These are phyloP conservation scores for Fusarium verrucosum DNA, from an alignment of 2,329 filamentous ascomycete species.

Conservation along the genomic window DNA sequence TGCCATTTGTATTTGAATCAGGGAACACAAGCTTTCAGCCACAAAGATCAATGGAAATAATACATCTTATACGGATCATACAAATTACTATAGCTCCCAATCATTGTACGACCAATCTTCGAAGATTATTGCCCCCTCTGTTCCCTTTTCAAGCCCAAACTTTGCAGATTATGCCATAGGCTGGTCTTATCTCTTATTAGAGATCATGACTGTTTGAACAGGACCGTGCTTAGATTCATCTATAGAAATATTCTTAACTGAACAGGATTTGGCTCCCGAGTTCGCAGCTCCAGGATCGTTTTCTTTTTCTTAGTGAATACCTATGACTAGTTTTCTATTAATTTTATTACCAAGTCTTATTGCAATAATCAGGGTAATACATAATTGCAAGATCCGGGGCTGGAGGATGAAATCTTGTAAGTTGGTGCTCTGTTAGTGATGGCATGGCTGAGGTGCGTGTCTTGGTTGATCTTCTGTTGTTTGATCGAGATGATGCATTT, in stretches of 20 bases:
- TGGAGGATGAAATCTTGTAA: constrained; percentile 16
- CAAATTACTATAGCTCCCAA: too few species aligned
- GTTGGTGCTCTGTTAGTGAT: constrained; percentile 13
- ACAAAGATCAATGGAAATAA: too few species aligned
- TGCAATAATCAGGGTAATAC: not conserved
- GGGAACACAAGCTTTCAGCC: too few species aligned
- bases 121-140: too few species aligned
- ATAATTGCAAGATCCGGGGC: not conserved
- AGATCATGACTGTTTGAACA: not conserved
- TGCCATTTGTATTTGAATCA: too few species aligned
- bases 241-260: not conserved
- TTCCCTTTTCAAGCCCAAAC: not conserved
- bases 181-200: constrained; percentile 1
- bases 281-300: constrained; percentile 1
- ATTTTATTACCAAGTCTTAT: not conserved
- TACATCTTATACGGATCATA: too few species aligned
- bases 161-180: not conserved
- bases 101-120: too few species aligned
- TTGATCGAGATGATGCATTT: not conserved
- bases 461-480: not conserved
- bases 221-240: not conserved
- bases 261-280: not conserved
- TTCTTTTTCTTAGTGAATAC: not conserved
- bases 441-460: not conserved
- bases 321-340: not conserved